A percentile compares a stretch with the other conserved stretches of the same genome.
Conservation (phyloP, 768 basidiomycete species). For the Lactarius akahatsu region DNA sequence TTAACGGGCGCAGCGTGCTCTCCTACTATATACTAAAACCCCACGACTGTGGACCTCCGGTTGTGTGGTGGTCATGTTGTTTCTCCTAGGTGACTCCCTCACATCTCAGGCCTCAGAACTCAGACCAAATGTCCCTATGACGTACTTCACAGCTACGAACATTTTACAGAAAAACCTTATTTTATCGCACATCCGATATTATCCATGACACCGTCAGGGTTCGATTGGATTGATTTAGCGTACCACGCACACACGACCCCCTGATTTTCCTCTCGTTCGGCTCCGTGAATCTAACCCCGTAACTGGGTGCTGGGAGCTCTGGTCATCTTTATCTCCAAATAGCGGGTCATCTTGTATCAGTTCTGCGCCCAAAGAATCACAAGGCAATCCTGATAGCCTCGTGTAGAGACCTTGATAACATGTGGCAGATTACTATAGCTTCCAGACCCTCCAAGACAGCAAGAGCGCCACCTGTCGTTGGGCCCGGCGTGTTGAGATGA, state of each 20-base stretch:
- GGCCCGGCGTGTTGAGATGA: not conserved
- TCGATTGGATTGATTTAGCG: not conserved
- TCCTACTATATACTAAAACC: no score
- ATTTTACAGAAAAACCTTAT: not conserved
- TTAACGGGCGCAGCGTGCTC: not conserved
- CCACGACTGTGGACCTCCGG: no score
- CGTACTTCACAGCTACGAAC: not conserved
- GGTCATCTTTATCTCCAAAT: not conserved
- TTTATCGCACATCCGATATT: not conserved
- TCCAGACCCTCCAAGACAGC: not conserved
- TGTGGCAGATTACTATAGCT: not conserved
- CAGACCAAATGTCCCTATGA: not conserved
- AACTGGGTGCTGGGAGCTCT: not conserved
- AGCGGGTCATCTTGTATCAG: not conserved
- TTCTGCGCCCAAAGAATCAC: not conserved
- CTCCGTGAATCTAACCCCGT: not conserved
- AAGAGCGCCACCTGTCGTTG: not conserved
- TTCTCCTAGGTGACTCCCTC: not conserved
- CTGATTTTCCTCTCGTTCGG: not conserved
- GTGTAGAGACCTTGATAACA: not conserved
- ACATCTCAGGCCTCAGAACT: not conserved
- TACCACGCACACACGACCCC: not conserved
- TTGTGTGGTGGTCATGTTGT: not conserved
- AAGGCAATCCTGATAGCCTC: not conserved
- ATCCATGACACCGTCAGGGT: not conserved